A percentile compares a stretch with the other conserved stretches of the same genome.
phyloP scores from a whole-genome alignment of 805 yeast species.

The Debaryomyces castellii region DNA sequence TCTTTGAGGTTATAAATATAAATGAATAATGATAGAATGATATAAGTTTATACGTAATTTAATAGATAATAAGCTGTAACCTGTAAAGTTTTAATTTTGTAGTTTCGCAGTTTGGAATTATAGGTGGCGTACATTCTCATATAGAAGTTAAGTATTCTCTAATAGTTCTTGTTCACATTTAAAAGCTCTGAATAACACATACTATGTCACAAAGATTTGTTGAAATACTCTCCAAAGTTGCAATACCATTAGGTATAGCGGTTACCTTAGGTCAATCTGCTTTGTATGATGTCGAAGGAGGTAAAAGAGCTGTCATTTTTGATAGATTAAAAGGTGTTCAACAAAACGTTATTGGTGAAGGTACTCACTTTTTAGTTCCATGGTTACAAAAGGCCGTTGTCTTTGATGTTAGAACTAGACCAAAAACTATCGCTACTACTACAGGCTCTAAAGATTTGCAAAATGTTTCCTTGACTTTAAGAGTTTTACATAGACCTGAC shows the following conservation, averaged over 20 bases:
- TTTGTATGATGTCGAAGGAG: conserved; percentile 93
- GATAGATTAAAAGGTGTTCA: conserved; percentile 90
- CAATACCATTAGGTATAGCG: conserved; percentile 70
- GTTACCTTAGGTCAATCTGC: conserved; percentile 76
- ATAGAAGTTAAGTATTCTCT: not conserved
- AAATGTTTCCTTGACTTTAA: conserved; percentile 87
- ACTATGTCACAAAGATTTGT: conserved; percentile 37
- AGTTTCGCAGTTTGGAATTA: not conserved
- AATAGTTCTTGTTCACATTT: no score
- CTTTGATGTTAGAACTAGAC: conserved; percentile 93
- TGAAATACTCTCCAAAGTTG: conserved; percentile 45
- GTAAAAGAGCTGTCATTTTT: conserved; percentile 91
- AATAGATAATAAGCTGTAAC: not conserved
- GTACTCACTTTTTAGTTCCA: conserved; percentile 92
- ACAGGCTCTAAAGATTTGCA: conserved; percentile 98
- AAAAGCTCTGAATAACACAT: not conserved
- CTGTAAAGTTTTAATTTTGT: not conserved
- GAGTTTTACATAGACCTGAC: conserved; percentile 94
- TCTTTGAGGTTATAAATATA: conserved; percentile 2
- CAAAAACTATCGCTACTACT: conserved; percentile 87
- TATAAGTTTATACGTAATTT: not conserved
- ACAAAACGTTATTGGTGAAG: conserved; percentile 89
- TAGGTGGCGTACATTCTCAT: not conserved
- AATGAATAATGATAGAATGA: not conserved
- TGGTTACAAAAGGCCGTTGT: conserved; percentile 93